Percentiles rank a stretch among this genome's conserved stretches.
Conservation (phyloP, 73 alveolate genomes). For the Symbiodinium natans region DNA sequence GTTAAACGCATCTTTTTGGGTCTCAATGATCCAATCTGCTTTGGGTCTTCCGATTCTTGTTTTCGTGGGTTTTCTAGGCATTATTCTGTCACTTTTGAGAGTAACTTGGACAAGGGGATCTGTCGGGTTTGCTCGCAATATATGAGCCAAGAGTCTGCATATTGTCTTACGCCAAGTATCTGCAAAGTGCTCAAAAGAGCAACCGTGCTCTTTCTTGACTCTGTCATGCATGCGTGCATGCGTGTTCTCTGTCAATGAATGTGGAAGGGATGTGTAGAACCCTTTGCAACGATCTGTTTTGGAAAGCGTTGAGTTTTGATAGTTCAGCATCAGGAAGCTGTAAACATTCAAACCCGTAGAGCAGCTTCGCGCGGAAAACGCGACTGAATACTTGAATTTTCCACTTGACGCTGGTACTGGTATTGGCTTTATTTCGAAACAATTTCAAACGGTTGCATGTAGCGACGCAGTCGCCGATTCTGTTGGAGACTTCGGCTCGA, state of each 20-base stretch:
- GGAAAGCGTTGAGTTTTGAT: neutral
- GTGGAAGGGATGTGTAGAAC: neutral
- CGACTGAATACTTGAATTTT: neutral
- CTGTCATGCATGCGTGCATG: neutral
- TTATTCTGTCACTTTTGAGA: no score
- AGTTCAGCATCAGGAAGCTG: neutral
- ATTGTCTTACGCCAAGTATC: slow-evolving; percentile 24
- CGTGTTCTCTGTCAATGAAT: neutral
- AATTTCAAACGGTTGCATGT: neutral
- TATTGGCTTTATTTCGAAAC: neutral
- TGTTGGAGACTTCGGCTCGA: neutral
- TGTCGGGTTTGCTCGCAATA: neutral
- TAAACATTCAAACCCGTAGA: neutral
- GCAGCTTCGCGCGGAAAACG: neutral
- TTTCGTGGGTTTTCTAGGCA: neutral
- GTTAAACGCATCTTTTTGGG: neutral
- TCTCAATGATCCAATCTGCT: neutral
- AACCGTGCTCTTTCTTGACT: neutral
- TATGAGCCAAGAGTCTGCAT: neutral
- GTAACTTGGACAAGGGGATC: neutral
- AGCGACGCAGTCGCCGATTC: neutral
- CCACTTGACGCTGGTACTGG: neutral
- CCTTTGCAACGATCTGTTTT: neutral
- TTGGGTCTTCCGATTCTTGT: neutral
- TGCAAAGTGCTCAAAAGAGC: neutral